Evolutionary conservation across 257 asterid species (phyloP), one percentile per base, ranked within the genome.

Genomic region (Solanum boliviense): DNA sequence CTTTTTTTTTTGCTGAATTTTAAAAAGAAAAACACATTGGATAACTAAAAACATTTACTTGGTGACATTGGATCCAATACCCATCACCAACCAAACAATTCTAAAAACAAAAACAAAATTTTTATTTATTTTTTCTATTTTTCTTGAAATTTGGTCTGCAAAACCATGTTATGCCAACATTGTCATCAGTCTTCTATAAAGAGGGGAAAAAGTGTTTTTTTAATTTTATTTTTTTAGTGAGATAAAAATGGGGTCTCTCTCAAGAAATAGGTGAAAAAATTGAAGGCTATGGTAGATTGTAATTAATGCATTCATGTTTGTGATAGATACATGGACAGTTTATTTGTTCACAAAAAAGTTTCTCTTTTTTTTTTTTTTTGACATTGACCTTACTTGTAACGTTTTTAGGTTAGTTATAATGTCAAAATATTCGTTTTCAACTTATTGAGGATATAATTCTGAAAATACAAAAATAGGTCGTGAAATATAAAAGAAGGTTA

Each of bases 61-160:
- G 32, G 4, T 78, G 27, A 65, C 89, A 87, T 87, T 87, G 86
- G 89, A 87, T 87, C 89, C 86, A 76, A 72, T 72, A 44, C 56
- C 36, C 71, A 9, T 35, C 32, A 74, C 74, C 32, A 44, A 74
- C 79, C 83, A 23, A 70, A 76, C 35, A 38, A 76, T 11, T 38
- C 58, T 58, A 76, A 76, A 74, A 74, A 71, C 78, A 62, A 62
- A 62, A 62, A 62, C 71, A 62, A 65, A 0, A 2, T 10, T 65
- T n/a, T n/a, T 2, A 6, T 56, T 18, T 56, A 52, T 52, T 62
- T 62, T 10, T n/a, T 25, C 32, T n/a, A 11, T 65, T 65, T n/a
- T 65, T 65, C 79, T 46, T 48, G 86, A 38, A 82, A 82, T 48
- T 82, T 82, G 86, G 86, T 46, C 86, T 82, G 86, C 10, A 48